Percentiles rank a stretch among this genome's conserved stretches.
Conservation (phyloP, 1,284 basidiomycete genomes). For the Kwoniella shivajii region DNA sequence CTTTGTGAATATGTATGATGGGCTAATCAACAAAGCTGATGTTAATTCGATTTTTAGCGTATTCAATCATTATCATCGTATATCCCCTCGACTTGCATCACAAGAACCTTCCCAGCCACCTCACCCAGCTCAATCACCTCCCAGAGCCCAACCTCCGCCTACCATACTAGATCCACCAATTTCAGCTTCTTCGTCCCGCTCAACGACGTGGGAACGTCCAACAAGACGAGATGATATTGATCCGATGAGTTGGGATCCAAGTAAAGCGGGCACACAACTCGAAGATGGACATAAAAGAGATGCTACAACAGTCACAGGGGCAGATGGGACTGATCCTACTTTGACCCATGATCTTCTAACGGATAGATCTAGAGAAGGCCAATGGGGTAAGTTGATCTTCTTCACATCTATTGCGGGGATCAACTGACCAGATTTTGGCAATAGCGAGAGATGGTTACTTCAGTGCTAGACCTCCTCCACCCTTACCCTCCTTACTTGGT, state of each 20-base stretch:
- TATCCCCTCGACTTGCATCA: constrained; percentile 57
- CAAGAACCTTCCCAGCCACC: constrained; percentile 54
- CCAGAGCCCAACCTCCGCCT: constrained; percentile 36
- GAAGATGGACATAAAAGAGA: constrained; percentile 27
- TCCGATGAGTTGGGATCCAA: constrained; percentile 24
- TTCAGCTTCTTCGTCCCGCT: constrained; percentile 3
- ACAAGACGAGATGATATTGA: not conserved
- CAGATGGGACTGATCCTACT: constrained; percentile 42
- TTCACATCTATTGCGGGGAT: too few relatives aligned
- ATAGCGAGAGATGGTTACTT: constrained; percentile 50
- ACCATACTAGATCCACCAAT: constrained; percentile 14
- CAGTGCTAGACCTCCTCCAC: constrained; percentile 56
- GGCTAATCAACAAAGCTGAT: not conserved
- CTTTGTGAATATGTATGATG: not conserved
- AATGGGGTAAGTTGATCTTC: constrained; percentile 35
- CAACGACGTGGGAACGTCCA: not conserved
- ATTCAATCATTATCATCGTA: constrained; percentile 87
- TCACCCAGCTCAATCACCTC: constrained; percentile 53
- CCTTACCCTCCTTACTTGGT: constrained; percentile 53
- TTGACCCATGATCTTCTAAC: constrained; percentile 39
- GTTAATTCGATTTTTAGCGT: constrained; percentile 61
- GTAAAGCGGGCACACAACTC: constrained; percentile 21
- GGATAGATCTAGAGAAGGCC: constrained; percentile 34
- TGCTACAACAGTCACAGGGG: constrained; percentile 32
- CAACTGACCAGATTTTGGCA: not conserved